Percentiles rank a stretch among this genome's conserved stretches.
Evolutionary conservation across 1,139 yeast species (phyloP).

Genomic region (Blastobotrys raffinosifermentans): DNA sequence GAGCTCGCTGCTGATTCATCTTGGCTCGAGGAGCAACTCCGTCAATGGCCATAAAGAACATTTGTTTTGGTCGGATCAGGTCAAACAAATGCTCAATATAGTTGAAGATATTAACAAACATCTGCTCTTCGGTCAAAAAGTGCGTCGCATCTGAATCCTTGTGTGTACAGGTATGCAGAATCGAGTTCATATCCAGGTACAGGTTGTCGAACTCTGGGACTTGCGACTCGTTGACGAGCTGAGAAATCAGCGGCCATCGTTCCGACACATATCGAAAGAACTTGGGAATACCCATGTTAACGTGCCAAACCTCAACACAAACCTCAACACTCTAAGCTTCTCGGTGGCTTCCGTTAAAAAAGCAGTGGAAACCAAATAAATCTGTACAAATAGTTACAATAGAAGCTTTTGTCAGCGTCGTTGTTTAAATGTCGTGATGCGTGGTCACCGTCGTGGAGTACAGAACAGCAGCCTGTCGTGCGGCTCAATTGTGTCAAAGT

Average conservation of each 20-base stretch:
- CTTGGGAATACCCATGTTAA: slow-evolving; percentile 94
- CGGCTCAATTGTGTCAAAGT: no score
- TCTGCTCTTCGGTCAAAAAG: slow-evolving; percentile 74
- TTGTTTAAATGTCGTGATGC: background rate
- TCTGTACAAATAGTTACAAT: no score
- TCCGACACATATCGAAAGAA: slow-evolving; percentile 95
- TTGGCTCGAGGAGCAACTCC: slow-evolving; percentile 99
- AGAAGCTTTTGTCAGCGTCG: no score
- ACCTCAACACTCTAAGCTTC: no score
- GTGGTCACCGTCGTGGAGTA: background rate
- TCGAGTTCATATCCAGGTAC: slow-evolving; percentile 95
- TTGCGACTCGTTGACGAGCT: slow-evolving; percentile 74
- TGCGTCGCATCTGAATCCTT: slow-evolving; percentile 44
- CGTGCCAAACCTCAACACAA: no score
- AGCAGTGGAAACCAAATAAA: no score
- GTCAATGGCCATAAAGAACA: slow-evolving; percentile 96
- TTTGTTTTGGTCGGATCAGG: slow-evolving; percentile 77
- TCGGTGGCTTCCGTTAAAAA: no score
- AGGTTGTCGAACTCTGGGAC: slow-evolving; percentile 93
- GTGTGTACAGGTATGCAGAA: slow-evolving; percentile 71
- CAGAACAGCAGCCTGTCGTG: background rate
- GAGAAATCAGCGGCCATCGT: slow-evolving; percentile 97
- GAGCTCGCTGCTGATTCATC: slow-evolving; percentile 97
- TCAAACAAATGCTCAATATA: slow-evolving; percentile 92
- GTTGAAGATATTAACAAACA: slow-evolving; percentile 86